Base-by-base conservation (phyloP, 2,329 filamentous ascomycete genomes). In the Xylariaceae sp. region DNA sequence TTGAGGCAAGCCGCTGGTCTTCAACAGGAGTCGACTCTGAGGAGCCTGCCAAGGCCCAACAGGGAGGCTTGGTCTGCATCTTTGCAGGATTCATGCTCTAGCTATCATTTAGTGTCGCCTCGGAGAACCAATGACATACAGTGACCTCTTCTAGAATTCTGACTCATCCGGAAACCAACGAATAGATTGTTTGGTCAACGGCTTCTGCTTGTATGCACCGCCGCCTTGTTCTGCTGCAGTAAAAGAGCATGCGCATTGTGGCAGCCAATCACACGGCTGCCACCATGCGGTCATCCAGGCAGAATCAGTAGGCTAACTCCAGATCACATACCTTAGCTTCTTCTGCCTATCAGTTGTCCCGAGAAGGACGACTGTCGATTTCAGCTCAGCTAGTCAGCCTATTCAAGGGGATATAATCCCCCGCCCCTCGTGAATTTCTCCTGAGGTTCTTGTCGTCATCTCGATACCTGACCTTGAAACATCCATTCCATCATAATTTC, bases 201-300 rank as follows among this genome's bases (percentile, higher is more conserved):
- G 17, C 8, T 31, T 26, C 45, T 11, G 31, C 17, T 19, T 4
- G 46, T 37, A 45, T 39, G 21, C 34, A 21, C 11, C 51, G 17
- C 28, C 28, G 36, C 43, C 36, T 55, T 29, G 23, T 28, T 23
- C 21, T 44, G 14, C 24, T 40, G 41, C 47, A 46, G 45, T 29
- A 19, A 29, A 19, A 52, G 16, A 17, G 29, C n/a, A 16, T 6
- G 23, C 16, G 23, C 11, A 17, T 50, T 11, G 37, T 49, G 36
- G 34, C 39, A 37, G 23, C 57, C 57, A 60, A 60, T 60, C 41
- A 52, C 31, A 50, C 6, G 6, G 26, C 31, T 34, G 33, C 9
- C 24, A 19, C 29, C 31, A 55, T 61, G 45, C 40, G 19, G 45
- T 46, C 44, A 52, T 55, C 49, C 23, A 58, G 50, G 58, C 55